These are phyloP conservation scores for Cercophora scortea DNA, from an alignment of 495 filamentous ascomycete genomes.

Conservation along the genomic window DNA sequence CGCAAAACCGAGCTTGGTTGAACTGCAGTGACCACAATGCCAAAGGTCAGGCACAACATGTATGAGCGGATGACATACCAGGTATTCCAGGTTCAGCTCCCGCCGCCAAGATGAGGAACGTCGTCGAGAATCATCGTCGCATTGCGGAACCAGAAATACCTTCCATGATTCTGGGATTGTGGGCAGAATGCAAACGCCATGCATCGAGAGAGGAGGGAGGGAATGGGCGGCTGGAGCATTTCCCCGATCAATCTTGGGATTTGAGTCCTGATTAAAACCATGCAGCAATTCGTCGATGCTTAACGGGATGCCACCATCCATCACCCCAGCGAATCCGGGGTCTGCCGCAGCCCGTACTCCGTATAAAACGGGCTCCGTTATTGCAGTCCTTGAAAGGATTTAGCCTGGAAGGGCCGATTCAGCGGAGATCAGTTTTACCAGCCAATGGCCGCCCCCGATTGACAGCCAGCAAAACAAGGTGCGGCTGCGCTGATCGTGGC, in stretches of 20 bases:
- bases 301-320: constrained; percentile 23
- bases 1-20: constrained; percentile 1
- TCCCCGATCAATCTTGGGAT: too few species aligned
- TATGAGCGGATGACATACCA: neutral
- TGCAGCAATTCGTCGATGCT: constrained; percentile 1
- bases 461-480: constrained; percentile 27
- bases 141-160: too few species aligned
- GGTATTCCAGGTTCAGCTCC: neutral
- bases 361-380: constrained; percentile 20
- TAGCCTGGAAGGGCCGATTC: constrained; percentile 37
- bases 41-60: constrained; percentile 8
- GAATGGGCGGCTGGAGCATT: too few species aligned
- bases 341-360: constrained; percentile 16
- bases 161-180: too few species aligned
- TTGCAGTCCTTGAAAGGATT: constrained; percentile 17
- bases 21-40: neutral
- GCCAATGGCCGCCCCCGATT: constrained; percentile 21
- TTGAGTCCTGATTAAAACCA: neutral
- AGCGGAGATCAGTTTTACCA: constrained; percentile 20
- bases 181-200: too few species aligned
- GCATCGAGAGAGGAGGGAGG: too few species aligned
- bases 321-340: constrained; percentile 22
- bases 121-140: too few species aligned
- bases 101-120: neutral
- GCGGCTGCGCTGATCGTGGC: constrained; percentile 32